phyloP scores from a whole-genome alignment of 2,329 filamentous ascomycete genomes.

The Nigrospora osmanthi region DNA sequence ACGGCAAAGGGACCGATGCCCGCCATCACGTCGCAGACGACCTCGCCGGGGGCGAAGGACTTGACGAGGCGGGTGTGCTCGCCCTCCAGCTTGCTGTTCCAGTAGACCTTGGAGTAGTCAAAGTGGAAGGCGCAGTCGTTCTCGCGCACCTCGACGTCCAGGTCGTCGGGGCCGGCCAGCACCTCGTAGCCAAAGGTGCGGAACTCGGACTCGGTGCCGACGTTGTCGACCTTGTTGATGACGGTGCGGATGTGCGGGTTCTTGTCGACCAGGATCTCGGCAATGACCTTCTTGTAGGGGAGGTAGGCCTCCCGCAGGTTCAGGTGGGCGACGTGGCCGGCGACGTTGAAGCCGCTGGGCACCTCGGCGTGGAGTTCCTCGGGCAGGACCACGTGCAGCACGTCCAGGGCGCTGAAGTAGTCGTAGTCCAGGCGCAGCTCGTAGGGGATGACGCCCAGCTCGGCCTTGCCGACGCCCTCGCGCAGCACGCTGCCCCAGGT shows the following conservation, averaged over 20 bases:
- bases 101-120: conserved; percentile 95
- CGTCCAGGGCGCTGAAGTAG: conserved; percentile 56
- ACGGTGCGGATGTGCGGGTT: conserved; percentile 76
- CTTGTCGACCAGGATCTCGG: conserved; percentile 82
- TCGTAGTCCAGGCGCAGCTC: conserved; percentile 72
- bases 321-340: conserved; percentile 87
- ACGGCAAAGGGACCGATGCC: conserved; percentile 93
- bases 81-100: conserved; percentile 86
- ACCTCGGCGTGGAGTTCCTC: conserved; percentile 73
- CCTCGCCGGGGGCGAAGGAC: conserved; percentile 74
- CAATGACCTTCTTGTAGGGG: conserved; percentile 81
- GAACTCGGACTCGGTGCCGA: conserved; percentile 78
- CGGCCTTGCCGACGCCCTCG: conserved; percentile 59
- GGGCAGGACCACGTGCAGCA: conserved; percentile 75
- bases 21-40: conserved; percentile 94
- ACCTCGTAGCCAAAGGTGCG: conserved; percentile 92
- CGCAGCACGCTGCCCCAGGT: conserved; percentile 70
- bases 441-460: conserved; percentile 68
- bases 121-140: conserved; percentile 83
- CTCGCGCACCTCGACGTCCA: conserved; percentile 78
- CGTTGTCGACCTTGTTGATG: conserved; percentile 90
- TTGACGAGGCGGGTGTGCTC: conserved; percentile 78
- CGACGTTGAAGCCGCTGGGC: conserved; percentile 78
- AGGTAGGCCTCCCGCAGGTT: conserved; percentile 80
- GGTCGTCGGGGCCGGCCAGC: conserved; percentile 68